Evolutionary conservation across 306 rosid species (phyloP).

Genomic region (Cajanus cajan): DNA sequence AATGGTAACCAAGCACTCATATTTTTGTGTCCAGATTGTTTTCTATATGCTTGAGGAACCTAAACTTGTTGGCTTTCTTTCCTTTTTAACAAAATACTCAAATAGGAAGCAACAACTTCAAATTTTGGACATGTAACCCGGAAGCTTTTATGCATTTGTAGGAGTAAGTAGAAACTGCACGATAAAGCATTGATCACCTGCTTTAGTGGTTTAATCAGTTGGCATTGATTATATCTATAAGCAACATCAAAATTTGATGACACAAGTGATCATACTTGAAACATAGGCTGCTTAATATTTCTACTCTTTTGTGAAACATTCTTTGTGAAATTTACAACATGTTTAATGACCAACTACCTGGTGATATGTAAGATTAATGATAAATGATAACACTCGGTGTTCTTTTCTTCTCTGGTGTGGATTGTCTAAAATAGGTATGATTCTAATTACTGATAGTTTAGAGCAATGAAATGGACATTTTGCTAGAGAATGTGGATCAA

Average conservation of each 20-base stretch:
- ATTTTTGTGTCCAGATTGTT: neutral
- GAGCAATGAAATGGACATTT: constrained; percentile 30
- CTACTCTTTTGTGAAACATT: neutral
- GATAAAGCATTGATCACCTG: constrained; percentile 23
- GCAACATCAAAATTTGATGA: neutral
- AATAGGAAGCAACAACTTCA: neutral
- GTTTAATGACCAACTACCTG: neutral
- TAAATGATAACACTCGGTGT: neutral
- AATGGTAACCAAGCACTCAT: constrained; percentile 28
- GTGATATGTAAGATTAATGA: neutral
- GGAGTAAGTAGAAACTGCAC: neutral
- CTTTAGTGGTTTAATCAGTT: constrained; percentile 25
- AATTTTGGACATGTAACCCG: neutral
- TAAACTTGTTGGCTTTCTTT: constrained; percentile 23
- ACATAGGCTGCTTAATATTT: constrained; percentile 10
- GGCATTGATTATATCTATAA: neutral
- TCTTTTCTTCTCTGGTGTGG: constrained; percentile 26
- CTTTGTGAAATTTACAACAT: constrained; percentile 18
- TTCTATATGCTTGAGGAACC: constrained; percentile 3
- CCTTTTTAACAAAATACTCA: constrained; percentile 10
- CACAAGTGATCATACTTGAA: constrained; percentile 5
- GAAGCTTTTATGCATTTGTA: constrained; percentile 12
- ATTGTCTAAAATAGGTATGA: constrained; percentile 15
- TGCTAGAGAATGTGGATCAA: constrained; percentile 29
- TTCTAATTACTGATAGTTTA: constrained; percentile 21